Base-by-base conservation (phyloP, 352 stramenopile species). In the Halophytophthora polymorphica region DNA sequence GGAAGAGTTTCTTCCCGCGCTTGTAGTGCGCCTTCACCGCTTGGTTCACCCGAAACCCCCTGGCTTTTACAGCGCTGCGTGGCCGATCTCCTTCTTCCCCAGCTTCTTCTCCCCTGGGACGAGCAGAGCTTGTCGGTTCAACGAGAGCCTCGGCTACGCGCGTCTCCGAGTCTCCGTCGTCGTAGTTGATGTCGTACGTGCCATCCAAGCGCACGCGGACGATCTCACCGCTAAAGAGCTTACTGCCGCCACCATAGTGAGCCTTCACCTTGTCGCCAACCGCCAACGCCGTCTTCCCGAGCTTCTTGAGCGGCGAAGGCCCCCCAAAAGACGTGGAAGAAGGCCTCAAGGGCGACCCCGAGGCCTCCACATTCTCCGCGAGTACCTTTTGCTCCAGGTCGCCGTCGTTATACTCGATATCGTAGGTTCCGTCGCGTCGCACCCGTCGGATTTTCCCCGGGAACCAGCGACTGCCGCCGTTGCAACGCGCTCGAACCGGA, bases 121-220 rank as follows among this genome's bases (percentile, higher is more conserved):
- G 12, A 2, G 52, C 21, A 2, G 59, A 41, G 17, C 21, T 36
- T 22, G 19, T 46, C 7, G 33, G 13, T 21, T 69, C 64, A 38
- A 73, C 66, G 11, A 53, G 21, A 0, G 54, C 38, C 36, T 61
- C 50, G 6, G 43, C 37, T 19, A 85, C 71, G 7, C 50, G 41
- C 0, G 36, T 68, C 35, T 85, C 74, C 0, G 53, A 36, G 36
- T 83, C 73, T n/a, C 71, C 73, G 34, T 89, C 72, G 3, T 90
- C 76, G 45, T 81, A 90, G 15, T 60, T 52, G 43, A 94, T 55
- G 36, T 92, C 80, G 53, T 76, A 91, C 11, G 80, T 90, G 3
- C 73, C 77, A 51, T 93, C 73, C 1, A 50, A 49, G 22, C 69
- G 51, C n/a, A 69, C 61, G 2, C 67, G 31, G 1, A 29, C 40